Evolutionary conservation across 176 grass and related monocot species (phyloP).

Genomic region (Metroxylon sagu): DNA sequence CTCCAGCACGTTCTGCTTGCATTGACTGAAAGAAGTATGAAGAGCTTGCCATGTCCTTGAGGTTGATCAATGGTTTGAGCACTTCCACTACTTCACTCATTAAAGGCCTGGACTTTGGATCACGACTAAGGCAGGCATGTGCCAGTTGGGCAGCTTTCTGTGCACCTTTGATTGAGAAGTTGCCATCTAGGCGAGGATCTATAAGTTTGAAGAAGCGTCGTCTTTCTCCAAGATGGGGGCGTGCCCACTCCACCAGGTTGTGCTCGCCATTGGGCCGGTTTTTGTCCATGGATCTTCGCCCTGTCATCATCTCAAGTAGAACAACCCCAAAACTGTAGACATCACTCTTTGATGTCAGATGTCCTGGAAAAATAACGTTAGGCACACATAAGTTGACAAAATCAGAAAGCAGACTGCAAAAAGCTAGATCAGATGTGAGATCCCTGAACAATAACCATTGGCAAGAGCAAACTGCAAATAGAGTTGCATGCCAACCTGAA

Average conservation of each 20-base stretch:
- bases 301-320: conserved; percentile 83
- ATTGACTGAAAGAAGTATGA: conserved; percentile 86
- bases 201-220: conserved; percentile 68
- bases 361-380: conserved; percentile 31
- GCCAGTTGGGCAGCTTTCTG: conserved; percentile 66
- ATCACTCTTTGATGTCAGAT: conserved; percentile 88
- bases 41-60: conserved; percentile 85
- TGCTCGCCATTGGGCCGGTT: conserved; percentile 92
- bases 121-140: conserved; percentile 54
- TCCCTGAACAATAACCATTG: no score
- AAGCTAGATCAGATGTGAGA: not conserved
- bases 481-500: no score
- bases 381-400: no score
- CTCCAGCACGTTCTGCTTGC: conserved; percentile 50
- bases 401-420: conserved; percentile 2
- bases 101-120: conserved; percentile 55
- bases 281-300: conserved; percentile 75
- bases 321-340: conserved; percentile 78
- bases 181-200: conserved; percentile 63
- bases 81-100: conserved; percentile 96
- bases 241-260: conserved; percentile 80
- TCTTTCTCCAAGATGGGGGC: conserved; percentile 57
- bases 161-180: conserved; percentile 70
- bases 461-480: no score
- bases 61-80: conserved; percentile 72